These are phyloP conservation scores for Aspergillus sclerotialis DNA, from an alignment of 2,329 filamentous ascomycete species.

Conservation along the genomic window DNA sequence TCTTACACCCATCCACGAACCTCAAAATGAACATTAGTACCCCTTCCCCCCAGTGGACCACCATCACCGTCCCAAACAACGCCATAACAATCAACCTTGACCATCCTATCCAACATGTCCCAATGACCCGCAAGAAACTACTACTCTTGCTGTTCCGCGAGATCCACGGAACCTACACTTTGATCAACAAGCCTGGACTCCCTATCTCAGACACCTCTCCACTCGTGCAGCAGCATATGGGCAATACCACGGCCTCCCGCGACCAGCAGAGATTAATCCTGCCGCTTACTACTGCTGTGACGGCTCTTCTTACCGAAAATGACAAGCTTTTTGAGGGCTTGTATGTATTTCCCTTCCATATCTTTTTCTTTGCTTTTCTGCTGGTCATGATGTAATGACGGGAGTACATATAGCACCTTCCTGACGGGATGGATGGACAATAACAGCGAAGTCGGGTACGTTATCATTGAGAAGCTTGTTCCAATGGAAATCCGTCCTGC, in stretches of 20 bases:
- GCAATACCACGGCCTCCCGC: no score
- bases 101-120: neutral
- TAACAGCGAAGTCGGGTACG: neutral
- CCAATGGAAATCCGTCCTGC: no score
- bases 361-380: neutral
- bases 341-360: neutral
- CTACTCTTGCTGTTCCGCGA: no score
- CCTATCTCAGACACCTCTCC: neutral
- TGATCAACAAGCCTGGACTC: conserved; percentile 2
- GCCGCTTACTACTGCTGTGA: no score
- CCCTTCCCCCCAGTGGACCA: neutral
- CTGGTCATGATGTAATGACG: neutral
- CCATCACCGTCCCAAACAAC: neutral
- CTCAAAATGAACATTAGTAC: conserved; percentile 1
- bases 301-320: neutral
- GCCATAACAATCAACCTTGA: neutral
- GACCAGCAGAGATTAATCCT: no score
- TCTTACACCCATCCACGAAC: neutral
- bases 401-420: neutral
- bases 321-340: conserved; percentile 1
- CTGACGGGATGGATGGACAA: neutral
- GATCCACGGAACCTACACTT: no score
- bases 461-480: neutral
- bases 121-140: no score
- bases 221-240: no score